Percentiles rank a stretch among this genome's conserved stretches.
Evolutionary conservation across 352 stramenopile genomes (phyloP).

Genomic region (Globisporangium camurandrum): DNA sequence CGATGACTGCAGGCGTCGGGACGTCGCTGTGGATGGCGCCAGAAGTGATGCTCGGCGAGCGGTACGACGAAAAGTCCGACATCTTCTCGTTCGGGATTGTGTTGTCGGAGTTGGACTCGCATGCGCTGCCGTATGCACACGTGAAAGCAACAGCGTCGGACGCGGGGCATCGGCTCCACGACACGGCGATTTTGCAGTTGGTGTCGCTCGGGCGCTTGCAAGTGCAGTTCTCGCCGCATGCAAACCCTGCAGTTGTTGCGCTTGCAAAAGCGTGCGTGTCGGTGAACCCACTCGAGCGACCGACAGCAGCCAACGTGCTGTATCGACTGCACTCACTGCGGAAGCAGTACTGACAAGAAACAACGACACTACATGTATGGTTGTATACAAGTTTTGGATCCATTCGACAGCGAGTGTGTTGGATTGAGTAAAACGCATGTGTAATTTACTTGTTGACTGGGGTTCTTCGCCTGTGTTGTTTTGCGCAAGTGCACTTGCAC

Average conservation of each 20-base stretch:
- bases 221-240: slow-evolving; percentile 26
- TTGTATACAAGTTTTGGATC: no score
- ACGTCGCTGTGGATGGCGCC: no score
- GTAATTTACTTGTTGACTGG: no score
- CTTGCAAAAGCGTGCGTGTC: slow-evolving; percentile 27
- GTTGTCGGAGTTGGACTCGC: slow-evolving; percentile 29
- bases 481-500: no score
- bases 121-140: slow-evolving; percentile 18
- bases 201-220: slow-evolving; percentile 26
- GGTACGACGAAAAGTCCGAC: no score
- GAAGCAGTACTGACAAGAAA: slow-evolving; percentile 26
- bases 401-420: no score
- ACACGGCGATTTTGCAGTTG: slow-evolving; percentile 31
- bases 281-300: slow-evolving; percentile 24
- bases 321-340: slow-evolving; percentile 30
- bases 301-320: slow-evolving; percentile 22
- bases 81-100: slow-evolving; percentile 44
- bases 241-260: slow-evolving; percentile 16
- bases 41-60: no score
- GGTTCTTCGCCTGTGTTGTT: no score
- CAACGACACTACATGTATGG: no score
- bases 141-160: slow-evolving; percentile 16
- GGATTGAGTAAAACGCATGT: no score
- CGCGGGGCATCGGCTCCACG: slow-evolving; percentile 17
- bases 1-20: no score